Base-by-base conservation (phyloP, 2,329 filamentous ascomycete genomes). In the Fusarium sp. region DNA sequence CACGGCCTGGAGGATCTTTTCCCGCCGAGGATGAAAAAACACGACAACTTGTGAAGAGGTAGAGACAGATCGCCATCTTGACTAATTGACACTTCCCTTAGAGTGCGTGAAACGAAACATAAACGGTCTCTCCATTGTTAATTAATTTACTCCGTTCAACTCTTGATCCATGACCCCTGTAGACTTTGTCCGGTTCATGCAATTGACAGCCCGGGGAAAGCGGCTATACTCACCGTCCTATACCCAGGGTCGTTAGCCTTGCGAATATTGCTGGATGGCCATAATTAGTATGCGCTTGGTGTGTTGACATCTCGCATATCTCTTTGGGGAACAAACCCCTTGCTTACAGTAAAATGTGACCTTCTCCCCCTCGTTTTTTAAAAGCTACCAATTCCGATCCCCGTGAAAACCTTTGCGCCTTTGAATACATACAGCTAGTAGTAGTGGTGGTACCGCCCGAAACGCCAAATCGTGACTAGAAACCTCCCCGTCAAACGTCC, bases 31-130 rank as follows among this genome's bases (percentile, higher is more conserved):
- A 50, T 40, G 24, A 10, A 14, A 16, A 24, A 50, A 50, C 27
- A 5, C 27, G 45, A 50, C 10, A 18, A 29, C 14, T 24, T n/a
- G 18, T 13, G 11, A 37, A n/a, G 34, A 58, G 34, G 6, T 24
- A 20, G 6, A 24, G 37, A 37, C 16, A 24, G 31, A 42, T 59
- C 57, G 29, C 37, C 35, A 59, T 70, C 56, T 29, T 27, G 61
- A 54, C 38, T 58, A 31, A 29, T 29, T 7, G 27, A 29, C 27
- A 29, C 27, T 37, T 37, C 34, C 34, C 14, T 37, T 16, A 37
- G 34, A 37, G 35, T 16, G 34, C 35, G 42, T 73, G 70, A 73
- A 73, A 73, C 71, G 67, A 73, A 73, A 74, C 71, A 74, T 61
- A 38, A 58, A 58, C 54, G 54, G 54, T 18, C 22, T 58, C 18